Conservation (phyloP, 2,329 filamentous ascomycete species). For the Ploettnerulaceae sp. region DNA sequence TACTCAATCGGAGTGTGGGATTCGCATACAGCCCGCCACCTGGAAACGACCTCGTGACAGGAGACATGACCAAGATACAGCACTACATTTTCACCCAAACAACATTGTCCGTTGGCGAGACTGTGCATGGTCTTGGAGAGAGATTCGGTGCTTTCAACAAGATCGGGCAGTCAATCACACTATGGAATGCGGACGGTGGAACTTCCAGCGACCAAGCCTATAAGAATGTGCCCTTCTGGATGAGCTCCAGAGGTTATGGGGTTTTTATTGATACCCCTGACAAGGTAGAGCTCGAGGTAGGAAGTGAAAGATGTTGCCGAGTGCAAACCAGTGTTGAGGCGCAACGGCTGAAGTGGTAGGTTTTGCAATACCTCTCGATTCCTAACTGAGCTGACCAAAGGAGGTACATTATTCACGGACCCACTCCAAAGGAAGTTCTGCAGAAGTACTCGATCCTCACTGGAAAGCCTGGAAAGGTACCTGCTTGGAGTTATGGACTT, state of each 20-base stretch:
- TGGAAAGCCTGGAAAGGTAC: slow-evolving; percentile 58
- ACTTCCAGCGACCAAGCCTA: slow-evolving; percentile 67
- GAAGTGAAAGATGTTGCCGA: slow-evolving; percentile 66
- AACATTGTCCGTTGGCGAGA: slow-evolving; percentile 54
- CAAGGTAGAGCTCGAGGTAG: slow-evolving; percentile 66
- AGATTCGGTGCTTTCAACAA: slow-evolving; percentile 74
- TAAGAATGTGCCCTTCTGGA: slow-evolving; percentile 67
- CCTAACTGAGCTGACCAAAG: not conserved
- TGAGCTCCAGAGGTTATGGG: slow-evolving; percentile 69
- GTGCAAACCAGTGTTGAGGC: slow-evolving; percentile 65
- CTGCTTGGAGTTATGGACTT: slow-evolving; percentile 69
- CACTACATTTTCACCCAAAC: slow-evolving; percentile 56
- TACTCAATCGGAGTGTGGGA: slow-evolving; percentile 51
- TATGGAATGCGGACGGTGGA: slow-evolving; percentile 61
- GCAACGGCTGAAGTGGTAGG: slow-evolving; percentile 61
- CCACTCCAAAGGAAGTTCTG: slow-evolving; percentile 66
- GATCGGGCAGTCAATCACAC: slow-evolving; percentile 62
- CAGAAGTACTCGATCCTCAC: slow-evolving; percentile 62
- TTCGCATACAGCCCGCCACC: slow-evolving; percentile 52
- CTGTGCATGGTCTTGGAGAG: slow-evolving; percentile 70
- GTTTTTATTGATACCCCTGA: slow-evolving; percentile 70
- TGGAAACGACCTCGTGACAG: slow-evolving; percentile 47
- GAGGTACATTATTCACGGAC: slow-evolving; percentile 65
- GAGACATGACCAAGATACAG: slow-evolving; percentile 47
- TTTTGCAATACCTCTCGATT: not conserved